Evolutionary conservation across 2,329 filamentous ascomycete genomes (phyloP).

Genomic region (Coccinonectria pachysandricola): DNA sequence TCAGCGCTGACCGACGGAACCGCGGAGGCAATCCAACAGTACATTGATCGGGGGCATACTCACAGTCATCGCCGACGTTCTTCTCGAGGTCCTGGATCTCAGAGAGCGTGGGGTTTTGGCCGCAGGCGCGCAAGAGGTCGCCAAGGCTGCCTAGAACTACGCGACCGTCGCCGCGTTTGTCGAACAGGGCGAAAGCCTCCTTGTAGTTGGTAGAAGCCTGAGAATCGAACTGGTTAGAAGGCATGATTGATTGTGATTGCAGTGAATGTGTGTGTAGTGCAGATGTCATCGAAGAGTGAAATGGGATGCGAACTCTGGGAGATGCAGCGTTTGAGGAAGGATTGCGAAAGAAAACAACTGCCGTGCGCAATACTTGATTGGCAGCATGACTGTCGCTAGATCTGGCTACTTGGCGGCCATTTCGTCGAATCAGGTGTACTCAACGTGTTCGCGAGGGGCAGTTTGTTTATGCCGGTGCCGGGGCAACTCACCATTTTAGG

Average conservation of each 20-base stretch:
- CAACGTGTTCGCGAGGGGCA: slow-evolving; percentile 18
- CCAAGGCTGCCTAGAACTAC: slow-evolving; percentile 79
- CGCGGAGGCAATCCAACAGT: background rate
- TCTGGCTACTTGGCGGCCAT: too few species aligned
- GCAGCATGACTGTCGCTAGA: too few species aligned
- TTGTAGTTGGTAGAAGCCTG: slow-evolving; percentile 96
- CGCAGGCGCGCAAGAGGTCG: slow-evolving; percentile 89
- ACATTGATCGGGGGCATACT: slow-evolving; percentile 29
- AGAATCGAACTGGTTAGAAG: slow-evolving; percentile 42
- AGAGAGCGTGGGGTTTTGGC: slow-evolving; percentile 90
- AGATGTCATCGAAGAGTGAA: too few species aligned
- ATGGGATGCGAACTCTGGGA: too few species aligned
- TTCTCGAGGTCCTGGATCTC: slow-evolving; percentile 93
- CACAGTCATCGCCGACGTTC: slow-evolving; percentile 82
- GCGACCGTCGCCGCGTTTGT: slow-evolving; percentile 95
- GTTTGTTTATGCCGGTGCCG: slow-evolving; percentile 27
- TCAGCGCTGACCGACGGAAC: slow-evolving; percentile 6
- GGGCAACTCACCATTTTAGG: slow-evolving; percentile 30
- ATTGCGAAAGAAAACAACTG: slow-evolving; percentile 8
- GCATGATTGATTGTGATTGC: slow-evolving; percentile 28
- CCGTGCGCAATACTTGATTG: too few species aligned
- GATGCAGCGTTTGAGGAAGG: slow-evolving; percentile 4
- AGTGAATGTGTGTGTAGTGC: too few species aligned
- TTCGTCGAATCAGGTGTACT: slow-evolving; percentile 24
- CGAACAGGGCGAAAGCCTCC: slow-evolving; percentile 98